phyloP scores from a whole-genome alignment of 441 rosid genomes.

The Pelargonium citronellum region DNA sequence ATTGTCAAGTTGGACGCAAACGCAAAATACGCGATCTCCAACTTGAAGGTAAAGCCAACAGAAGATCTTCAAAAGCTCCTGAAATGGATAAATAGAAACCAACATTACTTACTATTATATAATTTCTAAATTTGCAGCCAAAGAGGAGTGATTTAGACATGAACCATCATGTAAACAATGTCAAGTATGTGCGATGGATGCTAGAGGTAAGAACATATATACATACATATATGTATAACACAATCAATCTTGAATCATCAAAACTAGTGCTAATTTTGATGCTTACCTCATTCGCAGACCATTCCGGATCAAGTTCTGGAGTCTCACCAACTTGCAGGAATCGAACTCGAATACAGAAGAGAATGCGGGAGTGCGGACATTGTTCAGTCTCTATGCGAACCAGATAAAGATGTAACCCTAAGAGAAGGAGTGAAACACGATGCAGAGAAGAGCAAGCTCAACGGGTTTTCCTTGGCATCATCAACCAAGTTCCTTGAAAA shows the following conservation, averaged over 20 bases:
- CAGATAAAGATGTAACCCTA: conserved; percentile 41
- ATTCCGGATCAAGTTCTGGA: conserved; percentile 51
- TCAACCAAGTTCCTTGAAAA: conserved; percentile 39
- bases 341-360: conserved; percentile 47
- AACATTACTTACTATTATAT: background rate
- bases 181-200: conserved; percentile 73
- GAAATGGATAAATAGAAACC: background rate
- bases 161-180: conserved; percentile 77
- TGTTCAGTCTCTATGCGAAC: conserved; percentile 56
- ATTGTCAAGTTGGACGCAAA: conserved; percentile 46
- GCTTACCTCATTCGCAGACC: conserved; percentile 38
- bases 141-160: conserved; percentile 59
- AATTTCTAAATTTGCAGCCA: conserved; percentile 47
- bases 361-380: conserved; percentile 51
- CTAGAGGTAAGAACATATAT: conserved; percentile 44
- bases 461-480: conserved; percentile 38
- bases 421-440: conserved; percentile 22
- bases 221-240: no score
- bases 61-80: background rate
- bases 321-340: conserved; percentile 42
- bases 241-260: no score
- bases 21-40: conserved; percentile 45
- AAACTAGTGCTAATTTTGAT: no score
- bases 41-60: conserved; percentile 40
- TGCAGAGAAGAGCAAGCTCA: conserved; percentile 22